phyloP scores from a whole-genome alignment of 2,329 filamentous ascomycete genomes.

The Camillea tinctor region DNA sequence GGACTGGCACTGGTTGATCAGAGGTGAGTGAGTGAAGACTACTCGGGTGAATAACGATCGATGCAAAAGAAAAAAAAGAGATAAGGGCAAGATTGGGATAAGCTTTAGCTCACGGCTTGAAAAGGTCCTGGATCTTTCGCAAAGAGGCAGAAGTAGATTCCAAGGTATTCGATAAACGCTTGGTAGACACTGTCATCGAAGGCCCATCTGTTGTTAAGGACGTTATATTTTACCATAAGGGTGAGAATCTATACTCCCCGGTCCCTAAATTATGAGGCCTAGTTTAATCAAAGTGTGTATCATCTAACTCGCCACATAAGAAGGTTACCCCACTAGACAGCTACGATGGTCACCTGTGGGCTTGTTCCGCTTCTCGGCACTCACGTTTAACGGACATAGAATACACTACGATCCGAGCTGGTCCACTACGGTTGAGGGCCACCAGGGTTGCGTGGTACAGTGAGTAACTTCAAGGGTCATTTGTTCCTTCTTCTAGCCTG shows the following conservation, averaged over 20 bases:
- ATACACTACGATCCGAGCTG: constrained; percentile 78
- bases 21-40: constrained; percentile 35
- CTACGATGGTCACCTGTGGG: constrained; percentile 46
- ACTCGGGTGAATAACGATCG: not conserved
- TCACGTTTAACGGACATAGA: constrained; percentile 83
- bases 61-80: too few species aligned
- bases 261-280: not conserved
- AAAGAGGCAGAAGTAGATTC: constrained; percentile 31
- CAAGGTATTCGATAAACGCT: constrained; percentile 14
- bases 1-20: constrained; percentile 55
- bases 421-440: constrained; percentile 63
- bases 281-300: not conserved
- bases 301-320: not conserved
- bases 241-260: constrained; percentile 11
- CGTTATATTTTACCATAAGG: constrained; percentile 8
- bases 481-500: too few species aligned
- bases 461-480: too few species aligned
- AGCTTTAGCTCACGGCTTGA: not conserved
- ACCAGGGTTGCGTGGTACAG: constrained; percentile 74
- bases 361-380: constrained; percentile 78
- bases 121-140: constrained; percentile 45
- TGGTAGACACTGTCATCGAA: constrained; percentile 12
- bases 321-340: constrained; percentile 29
- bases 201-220: constrained; percentile 31
- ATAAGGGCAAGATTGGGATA: too few species aligned